Conservation (phyloP, 345 rosid species). For the Eucalyptus shirleyi region DNA sequence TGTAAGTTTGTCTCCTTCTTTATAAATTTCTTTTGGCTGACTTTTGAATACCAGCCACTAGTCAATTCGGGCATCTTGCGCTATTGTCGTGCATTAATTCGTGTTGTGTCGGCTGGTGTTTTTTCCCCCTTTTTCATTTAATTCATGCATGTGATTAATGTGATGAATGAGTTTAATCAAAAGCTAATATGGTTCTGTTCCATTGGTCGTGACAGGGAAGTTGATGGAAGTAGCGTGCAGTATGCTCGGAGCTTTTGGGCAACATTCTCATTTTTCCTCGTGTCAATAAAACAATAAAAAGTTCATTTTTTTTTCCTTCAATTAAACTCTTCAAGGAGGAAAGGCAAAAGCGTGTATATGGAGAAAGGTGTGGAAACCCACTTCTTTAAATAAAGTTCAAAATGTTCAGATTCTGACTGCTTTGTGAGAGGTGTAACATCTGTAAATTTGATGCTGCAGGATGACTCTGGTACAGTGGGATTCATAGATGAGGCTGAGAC, state of each 20-base stretch:
- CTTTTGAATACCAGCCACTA: background rate
- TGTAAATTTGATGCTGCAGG: background rate
- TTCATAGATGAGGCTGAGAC: background rate
- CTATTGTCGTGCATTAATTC: background rate
- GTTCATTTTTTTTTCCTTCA: background rate
- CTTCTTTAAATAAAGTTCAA: background rate
- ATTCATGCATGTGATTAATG: background rate
- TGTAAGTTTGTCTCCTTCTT: background rate
- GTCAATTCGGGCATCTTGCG: background rate
- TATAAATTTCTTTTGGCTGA: background rate
- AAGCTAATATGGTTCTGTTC: background rate
- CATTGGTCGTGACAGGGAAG: conserved; percentile 42
- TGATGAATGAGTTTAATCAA: background rate
- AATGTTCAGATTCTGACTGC: background rate
- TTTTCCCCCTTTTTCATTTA: background rate
- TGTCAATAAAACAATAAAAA: conserved; percentile 37
- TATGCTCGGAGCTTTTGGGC: conserved; percentile 50
- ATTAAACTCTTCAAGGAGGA: background rate
- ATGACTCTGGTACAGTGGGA: background rate
- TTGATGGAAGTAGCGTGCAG: conserved; percentile 84
- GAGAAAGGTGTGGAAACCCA: background rate
- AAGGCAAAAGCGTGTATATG: conserved; percentile 11
- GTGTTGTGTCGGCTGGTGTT: background rate
- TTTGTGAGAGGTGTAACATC: background rate
- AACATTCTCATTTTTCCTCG: conserved; percentile 33